These are phyloP conservation scores for Aquilaria agallochum DNA, from an alignment of 441 rosid species.

Conservation along the genomic window DNA sequence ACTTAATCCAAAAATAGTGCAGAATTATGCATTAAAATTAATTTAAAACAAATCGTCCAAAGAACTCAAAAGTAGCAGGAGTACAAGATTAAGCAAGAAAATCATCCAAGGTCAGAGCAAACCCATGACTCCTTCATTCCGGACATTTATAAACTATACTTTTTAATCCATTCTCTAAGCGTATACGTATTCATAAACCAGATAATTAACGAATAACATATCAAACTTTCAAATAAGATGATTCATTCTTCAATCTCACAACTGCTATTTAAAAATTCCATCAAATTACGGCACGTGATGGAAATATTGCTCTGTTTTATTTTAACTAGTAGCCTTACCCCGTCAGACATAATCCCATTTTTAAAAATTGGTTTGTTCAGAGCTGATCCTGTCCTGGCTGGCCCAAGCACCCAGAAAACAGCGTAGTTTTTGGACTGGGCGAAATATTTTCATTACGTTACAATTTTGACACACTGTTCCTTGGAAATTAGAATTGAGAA, in stretches of 20 bases:
- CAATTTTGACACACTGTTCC: background rate
- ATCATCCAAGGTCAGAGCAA: constrained; percentile 10
- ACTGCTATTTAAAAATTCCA: too few species aligned
- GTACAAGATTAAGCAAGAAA: constrained; percentile 9
- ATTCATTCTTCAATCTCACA: background rate
- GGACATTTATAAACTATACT: background rate
- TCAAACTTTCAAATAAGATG: background rate
- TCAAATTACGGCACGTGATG: background rate
- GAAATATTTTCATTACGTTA: background rate
- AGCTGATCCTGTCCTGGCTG: background rate
- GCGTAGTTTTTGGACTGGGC: constrained; percentile 1
- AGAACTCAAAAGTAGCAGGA: constrained; percentile 12
- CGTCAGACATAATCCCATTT: background rate
- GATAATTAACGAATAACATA: background rate
- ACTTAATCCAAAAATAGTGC: too few species aligned
- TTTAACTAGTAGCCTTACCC: background rate
- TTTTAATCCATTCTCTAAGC: constrained; percentile 3
- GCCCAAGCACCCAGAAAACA: background rate
- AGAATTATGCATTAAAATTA: too few species aligned
- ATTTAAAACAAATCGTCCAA: too few species aligned
- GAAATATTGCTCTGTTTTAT: background rate
- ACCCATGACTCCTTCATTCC: constrained; percentile 20
- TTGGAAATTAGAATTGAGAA: too few species aligned
- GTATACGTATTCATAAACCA: constrained; percentile 3
- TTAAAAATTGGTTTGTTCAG: background rate